These are phyloP conservation scores for Vigna mungo DNA, from an alignment of 306 rosid genomes.

Conservation along the genomic window DNA sequence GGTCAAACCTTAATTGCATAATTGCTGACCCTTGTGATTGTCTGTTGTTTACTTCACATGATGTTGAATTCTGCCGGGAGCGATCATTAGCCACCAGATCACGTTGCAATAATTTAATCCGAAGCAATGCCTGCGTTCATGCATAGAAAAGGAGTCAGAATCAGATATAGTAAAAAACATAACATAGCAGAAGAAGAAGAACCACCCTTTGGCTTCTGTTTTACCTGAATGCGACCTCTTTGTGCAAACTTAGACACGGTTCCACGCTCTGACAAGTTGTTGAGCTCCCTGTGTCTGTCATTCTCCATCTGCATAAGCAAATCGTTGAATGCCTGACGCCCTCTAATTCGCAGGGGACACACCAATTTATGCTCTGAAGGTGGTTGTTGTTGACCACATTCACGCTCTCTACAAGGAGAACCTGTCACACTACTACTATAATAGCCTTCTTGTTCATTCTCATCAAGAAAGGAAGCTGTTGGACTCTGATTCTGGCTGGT, in stretches of 20 bases:
- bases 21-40: constrained; percentile 60
- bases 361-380: constrained; percentile 42
- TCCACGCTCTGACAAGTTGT: constrained; percentile 53
- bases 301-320: constrained; percentile 73
- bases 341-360: constrained; percentile 65
- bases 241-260: constrained; percentile 77
- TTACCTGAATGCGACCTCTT: constrained; percentile 90
- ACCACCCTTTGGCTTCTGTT: neutral
- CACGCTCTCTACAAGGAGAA: constrained; percentile 53
- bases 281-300: constrained; percentile 72
- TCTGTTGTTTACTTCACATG: constrained; percentile 49
- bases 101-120: constrained; percentile 67
- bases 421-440: constrained; percentile 25
- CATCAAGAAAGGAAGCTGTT: constrained; percentile 34
- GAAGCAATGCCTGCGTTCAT: constrained; percentile 69
- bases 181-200: neutral
- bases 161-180: neutral
- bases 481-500: constrained; percentile 48
- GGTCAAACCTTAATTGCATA: constrained; percentile 71
- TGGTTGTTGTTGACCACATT: constrained; percentile 25
- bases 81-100: constrained; percentile 49
- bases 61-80: constrained; percentile 32
- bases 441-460: constrained; percentile 53
- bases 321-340: constrained; percentile 72
- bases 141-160: constrained; percentile 6